These are phyloP conservation scores for Actinidia polygama DNA, from an alignment of 179 eudicot species.

Conservation along the genomic window DNA sequence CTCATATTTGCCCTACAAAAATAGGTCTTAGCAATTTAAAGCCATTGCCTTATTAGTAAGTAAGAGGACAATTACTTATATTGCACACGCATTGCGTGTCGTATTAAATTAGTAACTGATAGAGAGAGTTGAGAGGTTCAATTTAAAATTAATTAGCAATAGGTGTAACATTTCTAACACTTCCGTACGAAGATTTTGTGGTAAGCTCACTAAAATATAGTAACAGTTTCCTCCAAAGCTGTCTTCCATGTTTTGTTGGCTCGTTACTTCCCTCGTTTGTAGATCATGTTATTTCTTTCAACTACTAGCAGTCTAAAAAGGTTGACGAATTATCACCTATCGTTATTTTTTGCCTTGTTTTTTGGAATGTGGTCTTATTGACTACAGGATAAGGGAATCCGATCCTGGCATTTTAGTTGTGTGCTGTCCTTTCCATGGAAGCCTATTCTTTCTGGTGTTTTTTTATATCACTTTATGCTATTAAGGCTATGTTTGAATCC, in stretches of 20 bases:
- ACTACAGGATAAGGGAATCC: conserved; percentile 83
- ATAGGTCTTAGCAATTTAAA: too few species aligned
- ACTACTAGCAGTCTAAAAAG: conserved; percentile 1
- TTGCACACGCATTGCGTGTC: too few species aligned
- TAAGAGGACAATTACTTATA: too few species aligned
- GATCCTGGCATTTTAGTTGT: conserved; percentile 97
- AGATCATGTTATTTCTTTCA: neutral
- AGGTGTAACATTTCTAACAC: too few species aligned
- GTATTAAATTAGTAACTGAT: too few species aligned
- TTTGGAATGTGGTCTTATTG: neutral
- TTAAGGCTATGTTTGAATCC: neutral
- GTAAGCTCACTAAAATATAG: conserved; percentile 31
- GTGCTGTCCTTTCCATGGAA: conserved; percentile 91
- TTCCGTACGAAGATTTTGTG: conserved; percentile 94
- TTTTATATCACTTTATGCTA: neutral
- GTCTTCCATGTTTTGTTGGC: neutral
- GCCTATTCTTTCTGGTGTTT: conserved; percentile 94
- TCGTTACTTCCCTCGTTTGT: neutral
- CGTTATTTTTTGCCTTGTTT: neutral
- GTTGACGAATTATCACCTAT: neutral
- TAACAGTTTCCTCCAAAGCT: neutral
- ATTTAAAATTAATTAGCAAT: conserved; percentile 93
- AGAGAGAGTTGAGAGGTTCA: conserved; percentile 65
- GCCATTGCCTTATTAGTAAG: too few species aligned
- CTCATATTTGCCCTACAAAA: too few species aligned